Evolutionary conservation across 352 stramenopile genomes (phyloP).

Genomic region (Nothophytophthora sp.): DNA sequence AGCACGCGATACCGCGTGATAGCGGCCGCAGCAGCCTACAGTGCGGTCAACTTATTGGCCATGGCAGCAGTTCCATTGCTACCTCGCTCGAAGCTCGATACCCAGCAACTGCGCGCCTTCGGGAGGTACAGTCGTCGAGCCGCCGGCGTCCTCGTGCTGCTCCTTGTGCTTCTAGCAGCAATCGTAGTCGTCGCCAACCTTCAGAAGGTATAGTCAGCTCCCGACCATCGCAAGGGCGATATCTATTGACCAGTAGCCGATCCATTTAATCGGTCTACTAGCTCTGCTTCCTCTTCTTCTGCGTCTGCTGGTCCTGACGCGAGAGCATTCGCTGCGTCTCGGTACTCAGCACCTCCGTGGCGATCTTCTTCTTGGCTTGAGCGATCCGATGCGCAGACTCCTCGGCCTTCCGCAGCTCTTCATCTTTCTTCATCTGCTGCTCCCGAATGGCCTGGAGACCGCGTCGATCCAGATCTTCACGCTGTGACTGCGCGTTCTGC

Average conservation of each 20-base stretch:
- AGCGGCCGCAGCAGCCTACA: constrained; percentile 15
- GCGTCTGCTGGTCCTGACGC: not conserved
- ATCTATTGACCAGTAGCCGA: not conserved
- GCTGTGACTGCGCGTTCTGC: constrained; percentile 23
- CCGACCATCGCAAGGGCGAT: not conserved
- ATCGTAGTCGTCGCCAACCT: constrained; percentile 38
- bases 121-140: constrained; percentile 30
- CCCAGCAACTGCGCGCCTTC: constrained; percentile 41
- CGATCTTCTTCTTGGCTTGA: constrained; percentile 32
- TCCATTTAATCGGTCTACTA: not conserved
- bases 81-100: constrained; percentile 38
- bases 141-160: constrained; percentile 20
- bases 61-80: constrained; percentile 23
- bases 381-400: constrained; percentile 25
- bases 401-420: constrained; percentile 44
- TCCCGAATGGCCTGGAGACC: constrained; percentile 40
- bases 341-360: constrained; percentile 31
- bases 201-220: constrained; percentile 3
- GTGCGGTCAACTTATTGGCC: constrained; percentile 31
- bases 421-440: constrained; percentile 47
- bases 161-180: constrained; percentile 33
- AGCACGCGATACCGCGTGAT: constrained; percentile 28
- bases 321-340: constrained; percentile 39
- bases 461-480: constrained; percentile 41
- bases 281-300: not conserved